A percentile compares a stretch with the other conserved stretches of the same genome.
Evolutionary conservation across 1,284 basidiomycete genomes (phyloP).

Genomic region (Tilletia setariae): DNA sequence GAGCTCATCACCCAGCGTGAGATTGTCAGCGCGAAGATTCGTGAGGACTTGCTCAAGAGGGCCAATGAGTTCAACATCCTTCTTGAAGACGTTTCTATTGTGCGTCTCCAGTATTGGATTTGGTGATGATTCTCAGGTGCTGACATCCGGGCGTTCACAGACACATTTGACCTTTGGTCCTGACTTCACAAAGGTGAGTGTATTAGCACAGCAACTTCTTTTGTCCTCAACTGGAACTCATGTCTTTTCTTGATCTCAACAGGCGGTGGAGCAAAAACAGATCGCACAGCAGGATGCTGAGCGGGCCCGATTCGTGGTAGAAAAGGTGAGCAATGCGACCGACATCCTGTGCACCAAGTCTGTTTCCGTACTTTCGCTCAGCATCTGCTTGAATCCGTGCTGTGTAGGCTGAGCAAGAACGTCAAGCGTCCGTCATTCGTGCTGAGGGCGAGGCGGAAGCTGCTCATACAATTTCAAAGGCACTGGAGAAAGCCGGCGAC

Average conservation of each 20-base stretch:
- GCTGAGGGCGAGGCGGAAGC: conserved; percentile 99
- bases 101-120: background rate
- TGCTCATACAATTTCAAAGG: conserved; percentile 73
- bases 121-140: background rate
- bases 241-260: background rate
- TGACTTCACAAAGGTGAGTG: conserved; percentile 59
- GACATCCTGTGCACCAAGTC: background rate
- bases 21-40: conserved; percentile 81
- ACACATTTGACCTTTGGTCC: conserved; percentile 62
- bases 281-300: conserved; percentile 91
- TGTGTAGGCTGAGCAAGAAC: conserved; percentile 80
- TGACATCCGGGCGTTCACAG: conserved; percentile 29
- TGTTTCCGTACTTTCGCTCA: conserved; percentile 18
- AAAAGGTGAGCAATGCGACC: conserved; percentile 58
- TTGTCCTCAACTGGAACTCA: background rate
- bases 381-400: background rate
- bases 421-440: conserved; percentile 94
- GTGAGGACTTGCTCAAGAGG: conserved; percentile 85
- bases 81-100: conserved; percentile 93
- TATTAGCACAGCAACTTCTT: background rate
- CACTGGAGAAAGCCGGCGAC: conserved; percentile 91
- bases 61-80: conserved; percentile 95
- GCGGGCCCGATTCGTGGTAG: conserved; percentile 96
- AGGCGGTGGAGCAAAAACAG: conserved; percentile 94
- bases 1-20: conserved; percentile 75